Conservation (phyloP, 129 eudicot genomes). For the Artemisia annua region DNA sequence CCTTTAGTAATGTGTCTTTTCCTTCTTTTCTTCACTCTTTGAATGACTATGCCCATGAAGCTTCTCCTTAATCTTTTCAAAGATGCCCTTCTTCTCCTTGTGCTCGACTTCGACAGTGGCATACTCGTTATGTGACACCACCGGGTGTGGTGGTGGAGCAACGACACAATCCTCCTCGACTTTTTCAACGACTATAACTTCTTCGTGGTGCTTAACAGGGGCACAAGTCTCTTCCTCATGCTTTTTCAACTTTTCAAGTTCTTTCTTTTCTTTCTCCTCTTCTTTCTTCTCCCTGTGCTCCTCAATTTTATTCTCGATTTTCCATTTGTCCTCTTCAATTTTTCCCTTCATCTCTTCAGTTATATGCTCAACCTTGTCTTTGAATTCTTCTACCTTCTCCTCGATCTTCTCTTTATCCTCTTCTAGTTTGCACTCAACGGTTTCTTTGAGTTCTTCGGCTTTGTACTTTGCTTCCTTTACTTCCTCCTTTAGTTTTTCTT, state of each 20-base stretch:
- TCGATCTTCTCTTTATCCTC: conserved; percentile 20
- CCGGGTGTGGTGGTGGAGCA: conserved; percentile 28
- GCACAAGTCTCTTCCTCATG: conserved; percentile 22
- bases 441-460: conserved; percentile 21
- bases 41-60: conserved; percentile 35
- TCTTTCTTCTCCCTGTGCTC: conserved; percentile 35
- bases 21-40: conserved; percentile 39
- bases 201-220: conserved; percentile 20
- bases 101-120: conserved; percentile 29
- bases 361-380: conserved; percentile 13
- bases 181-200: conserved; percentile 12
- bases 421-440: conserved; percentile 18
- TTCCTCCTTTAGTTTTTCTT: conserved; percentile 24
- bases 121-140: conserved; percentile 21
- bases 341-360: conserved; percentile 18
- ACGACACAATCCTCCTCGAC: conserved; percentile 24
- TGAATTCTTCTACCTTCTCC: conserved; percentile 20
- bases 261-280: conserved; percentile 31
- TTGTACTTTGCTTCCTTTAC: conserved; percentile 18
- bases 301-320: conserved; percentile 6
- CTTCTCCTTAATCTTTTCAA: conserved; percentile 39
- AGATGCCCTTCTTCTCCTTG: conserved; percentile 39
- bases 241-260: conserved; percentile 19
- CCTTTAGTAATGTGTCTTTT: conserved; percentile 32
- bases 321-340: conserved; percentile 17